Percentiles rank a stretch among this genome's conserved stretches.
phyloP scores from a whole-genome alignment of 306 rosid genomes.

The Acacia confusa region DNA sequence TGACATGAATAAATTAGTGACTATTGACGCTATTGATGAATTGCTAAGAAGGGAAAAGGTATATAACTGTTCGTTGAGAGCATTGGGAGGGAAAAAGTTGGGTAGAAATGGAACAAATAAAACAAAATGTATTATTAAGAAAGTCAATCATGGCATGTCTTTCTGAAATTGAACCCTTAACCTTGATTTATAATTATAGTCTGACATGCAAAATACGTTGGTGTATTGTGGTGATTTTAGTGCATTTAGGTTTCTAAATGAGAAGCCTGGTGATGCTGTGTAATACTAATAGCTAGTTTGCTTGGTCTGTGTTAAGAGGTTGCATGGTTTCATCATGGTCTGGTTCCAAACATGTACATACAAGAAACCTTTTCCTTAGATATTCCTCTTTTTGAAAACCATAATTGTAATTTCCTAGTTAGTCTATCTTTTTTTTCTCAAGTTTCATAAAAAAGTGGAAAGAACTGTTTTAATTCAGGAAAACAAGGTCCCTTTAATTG shows the following conservation, averaged over 20 bases:
- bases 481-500: neutral
- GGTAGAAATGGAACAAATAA: neutral
- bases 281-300: neutral
- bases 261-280: too few relatives aligned
- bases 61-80: neutral
- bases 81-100: neutral
- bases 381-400: neutral
- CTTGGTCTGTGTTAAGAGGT: neutral
- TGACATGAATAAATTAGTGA: neutral
- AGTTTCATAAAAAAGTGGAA: neutral
- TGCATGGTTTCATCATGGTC: neutral
- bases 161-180: neutral
- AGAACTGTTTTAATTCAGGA: neutral
- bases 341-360: neutral
- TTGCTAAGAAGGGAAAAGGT: neutral
- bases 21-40: neutral
- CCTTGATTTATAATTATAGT: neutral
- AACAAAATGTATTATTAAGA: neutral
- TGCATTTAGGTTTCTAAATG: too few relatives aligned
- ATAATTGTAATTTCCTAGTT: neutral
- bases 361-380: neutral
- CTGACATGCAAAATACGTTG: neutral
- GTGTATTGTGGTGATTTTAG: neutral
- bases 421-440: neutral
- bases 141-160: neutral